Conservation (phyloP, 1,284 basidiomycete species). For the Mycena citricolor region DNA sequence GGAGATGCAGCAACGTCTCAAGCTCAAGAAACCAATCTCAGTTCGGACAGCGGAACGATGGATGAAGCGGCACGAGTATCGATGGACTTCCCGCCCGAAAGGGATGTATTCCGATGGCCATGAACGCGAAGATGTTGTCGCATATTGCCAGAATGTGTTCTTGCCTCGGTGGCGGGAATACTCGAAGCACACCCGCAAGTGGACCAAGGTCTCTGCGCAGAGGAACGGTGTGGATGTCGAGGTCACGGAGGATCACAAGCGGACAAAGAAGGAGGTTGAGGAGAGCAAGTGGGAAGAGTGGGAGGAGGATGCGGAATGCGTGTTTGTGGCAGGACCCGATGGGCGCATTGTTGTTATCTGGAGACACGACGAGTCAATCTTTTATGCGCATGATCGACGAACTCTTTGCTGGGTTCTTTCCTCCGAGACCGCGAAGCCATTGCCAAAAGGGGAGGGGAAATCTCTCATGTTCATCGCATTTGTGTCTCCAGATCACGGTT, state of each 20-base stretch:
- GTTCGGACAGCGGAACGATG: conserved; percentile 3
- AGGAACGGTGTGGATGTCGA: no score
- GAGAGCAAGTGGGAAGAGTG: neutral
- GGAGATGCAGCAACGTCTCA: conserved; percentile 25
- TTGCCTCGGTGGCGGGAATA: conserved; percentile 21
- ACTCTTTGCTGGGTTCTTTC: conserved; percentile 27
- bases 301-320: conserved; percentile 20
- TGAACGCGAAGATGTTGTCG: conserved; percentile 4
- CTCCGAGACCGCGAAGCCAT: conserved; percentile 18
- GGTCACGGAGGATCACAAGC: conserved; percentile 15
- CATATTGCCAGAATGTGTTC: conserved; percentile 16
- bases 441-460: conserved; percentile 32
- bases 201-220: no score
- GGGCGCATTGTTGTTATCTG: conserved; percentile 18
- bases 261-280: conserved; percentile 21
- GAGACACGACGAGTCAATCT: conserved; percentile 33
- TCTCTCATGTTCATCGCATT: conserved; percentile 33
- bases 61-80: conserved; percentile 2
- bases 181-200: conserved; percentile 14
- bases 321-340: conserved; percentile 24
- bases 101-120: conserved; percentile 19
- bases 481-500: conserved; percentile 29
- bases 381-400: conserved; percentile 32
- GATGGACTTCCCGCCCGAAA: neutral
- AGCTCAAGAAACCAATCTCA: conserved; percentile 6